These are phyloP conservation scores for Artemisia tridentata DNA, from an alignment of 129 eudicot species.

Conservation along the genomic window DNA sequence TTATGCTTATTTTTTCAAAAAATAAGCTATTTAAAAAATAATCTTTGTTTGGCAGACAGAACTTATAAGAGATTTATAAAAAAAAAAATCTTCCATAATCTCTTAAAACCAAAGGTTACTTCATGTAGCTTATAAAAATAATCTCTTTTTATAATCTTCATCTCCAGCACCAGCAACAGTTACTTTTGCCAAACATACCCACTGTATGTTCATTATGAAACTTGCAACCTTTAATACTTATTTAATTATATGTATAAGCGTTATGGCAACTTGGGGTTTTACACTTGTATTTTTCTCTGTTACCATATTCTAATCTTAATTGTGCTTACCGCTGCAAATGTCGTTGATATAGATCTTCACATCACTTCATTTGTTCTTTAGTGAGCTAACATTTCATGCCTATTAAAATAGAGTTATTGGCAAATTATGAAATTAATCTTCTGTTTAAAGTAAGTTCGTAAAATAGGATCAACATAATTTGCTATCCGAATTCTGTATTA, in stretches of 20 bases:
- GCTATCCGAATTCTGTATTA: background rate
- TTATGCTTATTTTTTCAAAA: too few relatives aligned
- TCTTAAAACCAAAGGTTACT: too few relatives aligned
- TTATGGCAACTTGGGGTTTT: background rate
- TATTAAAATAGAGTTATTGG: background rate
- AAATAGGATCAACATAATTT: background rate
- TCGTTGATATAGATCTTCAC: background rate
- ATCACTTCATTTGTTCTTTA: background rate
- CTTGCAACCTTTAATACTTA: background rate
- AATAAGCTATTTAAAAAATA: too few relatives aligned
- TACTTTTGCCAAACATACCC: too few relatives aligned
- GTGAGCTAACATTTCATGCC: constrained; percentile 8
- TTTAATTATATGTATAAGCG: background rate
- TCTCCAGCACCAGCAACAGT: too few relatives aligned
- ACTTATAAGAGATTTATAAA: too few relatives aligned
- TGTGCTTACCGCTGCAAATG: background rate
- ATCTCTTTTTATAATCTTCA: too few relatives aligned
- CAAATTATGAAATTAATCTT: background rate
- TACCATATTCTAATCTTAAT: background rate
- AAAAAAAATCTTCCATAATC: too few relatives aligned
- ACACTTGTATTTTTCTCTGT: background rate
- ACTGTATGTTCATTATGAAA: background rate
- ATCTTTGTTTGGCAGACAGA: too few relatives aligned
- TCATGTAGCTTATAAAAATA: too few relatives aligned
- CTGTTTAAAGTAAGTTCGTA: background rate